A percentile compares a stretch with the other conserved stretches of the same genome.
Evolutionary conservation across 1,139 yeast genomes (phyloP).

Genomic region (Suhomyces wounanorum): DNA sequence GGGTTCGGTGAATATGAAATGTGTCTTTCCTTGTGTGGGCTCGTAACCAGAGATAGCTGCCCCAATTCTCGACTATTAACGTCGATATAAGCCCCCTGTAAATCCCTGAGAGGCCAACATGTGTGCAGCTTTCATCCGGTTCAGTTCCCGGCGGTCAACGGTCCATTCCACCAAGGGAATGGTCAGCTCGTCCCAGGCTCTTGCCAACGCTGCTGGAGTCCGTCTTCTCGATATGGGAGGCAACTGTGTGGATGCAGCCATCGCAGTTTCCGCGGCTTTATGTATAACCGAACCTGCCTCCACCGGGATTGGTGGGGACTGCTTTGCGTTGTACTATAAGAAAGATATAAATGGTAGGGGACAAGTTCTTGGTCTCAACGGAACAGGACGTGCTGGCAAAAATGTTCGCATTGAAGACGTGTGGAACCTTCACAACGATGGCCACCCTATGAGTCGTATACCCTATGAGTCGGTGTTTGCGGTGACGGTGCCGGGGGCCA

Average conservation of each 20-base stretch:
- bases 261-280: constrained; percentile 76
- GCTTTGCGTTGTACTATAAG: constrained; percentile 66
- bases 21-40: not conserved
- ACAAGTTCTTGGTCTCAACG: constrained; percentile 70
- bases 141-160: constrained; percentile 68
- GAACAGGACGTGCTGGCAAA: constrained; percentile 72
- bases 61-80: not conserved
- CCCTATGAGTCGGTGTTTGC: constrained; percentile 55
- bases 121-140: constrained; percentile 25
- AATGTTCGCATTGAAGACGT: constrained; percentile 53
- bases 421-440: constrained; percentile 40
- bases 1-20: too few species aligned
- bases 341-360: constrained; percentile 34
- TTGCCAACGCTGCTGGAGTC: constrained; percentile 76
- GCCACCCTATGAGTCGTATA: constrained; percentile 44
- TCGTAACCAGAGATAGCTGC: not conserved
- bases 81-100: not conserved
- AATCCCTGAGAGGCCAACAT: not conserved
- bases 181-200: constrained; percentile 74
- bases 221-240: constrained; percentile 70
- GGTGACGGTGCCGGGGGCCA: constrained; percentile 76
- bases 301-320: constrained; percentile 85
- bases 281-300: constrained; percentile 74
- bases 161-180: constrained; percentile 77
- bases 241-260: constrained; percentile 79